phyloP scores from a whole-genome alignment of 2,329 filamentous ascomycete genomes.

The Bipolaris victoriae region DNA sequence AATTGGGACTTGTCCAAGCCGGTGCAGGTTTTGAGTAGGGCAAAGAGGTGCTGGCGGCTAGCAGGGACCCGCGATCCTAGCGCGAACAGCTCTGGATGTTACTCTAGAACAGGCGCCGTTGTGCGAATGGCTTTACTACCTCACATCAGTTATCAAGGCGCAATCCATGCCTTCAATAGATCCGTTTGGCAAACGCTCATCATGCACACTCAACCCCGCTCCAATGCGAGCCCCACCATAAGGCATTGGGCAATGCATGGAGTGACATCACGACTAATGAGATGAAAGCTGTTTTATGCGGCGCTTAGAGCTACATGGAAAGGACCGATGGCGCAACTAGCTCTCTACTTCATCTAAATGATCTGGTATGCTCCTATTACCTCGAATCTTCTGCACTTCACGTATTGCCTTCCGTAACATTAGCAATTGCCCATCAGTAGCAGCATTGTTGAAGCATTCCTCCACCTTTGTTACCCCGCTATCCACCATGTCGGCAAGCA shows the following conservation, averaged over 20 bases:
- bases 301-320: background rate
- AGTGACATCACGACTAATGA: slow-evolving; percentile 28
- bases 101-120: background rate
- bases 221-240: slow-evolving; percentile 8
- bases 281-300: slow-evolving; percentile 9
- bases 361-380: slow-evolving; percentile 18
- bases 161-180: background rate
- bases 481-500: slow-evolving; percentile 23
- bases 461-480: slow-evolving; percentile 15
- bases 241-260: slow-evolving; percentile 9
- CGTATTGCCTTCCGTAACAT: slow-evolving; percentile 5
- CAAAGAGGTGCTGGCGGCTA: background rate
- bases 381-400: slow-evolving; percentile 7
- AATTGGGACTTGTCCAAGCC: background rate
- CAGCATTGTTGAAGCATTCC: slow-evolving; percentile 9
- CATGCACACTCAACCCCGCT: slow-evolving; percentile 1
- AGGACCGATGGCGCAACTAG: background rate
- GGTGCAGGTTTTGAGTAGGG: background rate
- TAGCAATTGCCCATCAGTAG: slow-evolving; percentile 9
- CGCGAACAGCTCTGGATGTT: slow-evolving; percentile 4
- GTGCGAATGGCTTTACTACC: background rate
- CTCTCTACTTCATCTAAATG: background rate
- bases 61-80: background rate
- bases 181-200: background rate
- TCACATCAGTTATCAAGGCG: background rate